Evolutionary conservation across 148 eudicot genomes (phyloP).

Genomic region (Silene latifolia): DNA sequence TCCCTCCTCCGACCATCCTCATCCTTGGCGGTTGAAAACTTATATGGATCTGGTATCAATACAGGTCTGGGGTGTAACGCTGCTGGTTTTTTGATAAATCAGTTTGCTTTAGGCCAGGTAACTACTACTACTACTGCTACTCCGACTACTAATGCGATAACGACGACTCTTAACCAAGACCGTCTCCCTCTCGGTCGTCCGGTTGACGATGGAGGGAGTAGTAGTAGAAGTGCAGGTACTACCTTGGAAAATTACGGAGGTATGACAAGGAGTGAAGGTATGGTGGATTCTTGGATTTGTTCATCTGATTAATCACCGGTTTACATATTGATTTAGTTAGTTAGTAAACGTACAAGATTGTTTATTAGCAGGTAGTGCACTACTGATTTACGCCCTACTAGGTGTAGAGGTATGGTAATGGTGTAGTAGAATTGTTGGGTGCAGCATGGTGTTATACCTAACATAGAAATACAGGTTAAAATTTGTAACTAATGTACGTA

Average conservation of each 20-base stretch:
- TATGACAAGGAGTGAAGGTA: slow-evolving; percentile 38
- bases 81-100: neutral
- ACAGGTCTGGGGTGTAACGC: slow-evolving; percentile 1
- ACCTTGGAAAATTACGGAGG: slow-evolving; percentile 16
- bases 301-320: slow-evolving; percentile 35
- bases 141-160: neutral
- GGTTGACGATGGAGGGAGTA: slow-evolving; percentile 10
- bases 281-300: slow-evolving; percentile 67
- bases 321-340: neutral
- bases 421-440: neutral
- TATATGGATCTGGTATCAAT: neutral
- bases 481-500: too few relatives aligned
- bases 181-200: neutral
- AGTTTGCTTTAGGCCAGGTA: neutral
- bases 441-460: neutral
- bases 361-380: too few relatives aligned
- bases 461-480: neutral
- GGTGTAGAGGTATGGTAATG: neutral
- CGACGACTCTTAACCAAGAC: neutral
- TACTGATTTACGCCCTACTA: neutral
- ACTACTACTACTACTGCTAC: neutral
- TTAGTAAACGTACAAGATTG: too few relatives aligned
- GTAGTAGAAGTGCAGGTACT: slow-evolving; percentile 8
- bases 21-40: too few relatives aligned
- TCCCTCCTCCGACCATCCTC: too few relatives aligned